Evolutionary conservation across 2,329 filamentous ascomycete genomes (phyloP).

Genomic region (Phaeosphaeria sp.): DNA sequence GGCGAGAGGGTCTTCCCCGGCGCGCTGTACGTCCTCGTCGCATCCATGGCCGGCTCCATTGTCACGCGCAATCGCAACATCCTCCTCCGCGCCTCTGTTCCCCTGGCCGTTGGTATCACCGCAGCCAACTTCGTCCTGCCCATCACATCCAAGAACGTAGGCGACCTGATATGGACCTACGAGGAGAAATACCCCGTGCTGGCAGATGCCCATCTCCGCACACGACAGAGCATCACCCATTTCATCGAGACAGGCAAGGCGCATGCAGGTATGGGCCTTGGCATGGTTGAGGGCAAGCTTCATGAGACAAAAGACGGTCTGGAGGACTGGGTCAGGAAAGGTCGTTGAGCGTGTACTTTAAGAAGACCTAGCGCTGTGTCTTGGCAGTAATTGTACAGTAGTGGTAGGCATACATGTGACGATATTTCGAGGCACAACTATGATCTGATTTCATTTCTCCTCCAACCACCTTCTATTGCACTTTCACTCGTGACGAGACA

Average conservation of each 20-base stretch:
- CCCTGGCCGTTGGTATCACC: conserved; percentile 79
- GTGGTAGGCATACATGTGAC: conserved; percentile 9
- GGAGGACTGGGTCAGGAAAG: conserved; percentile 91
- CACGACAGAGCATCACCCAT: conserved; percentile 72
- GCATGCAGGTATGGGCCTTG: conserved; percentile 73
- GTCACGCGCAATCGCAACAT: conserved; percentile 87
- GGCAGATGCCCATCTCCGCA: conserved; percentile 78
- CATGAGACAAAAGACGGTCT: conserved; percentile 75
- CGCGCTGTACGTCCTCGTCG: conserved; percentile 88
- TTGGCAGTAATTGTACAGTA: conserved; percentile 26
- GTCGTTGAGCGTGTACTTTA: conserved; percentile 63
- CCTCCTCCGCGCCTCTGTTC: conserved; percentile 77
- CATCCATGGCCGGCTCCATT: conserved; percentile 94
- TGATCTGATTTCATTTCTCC: background rate
- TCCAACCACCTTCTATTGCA: background rate
- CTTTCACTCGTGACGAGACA: background rate
- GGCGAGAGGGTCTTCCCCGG: conserved; percentile 90
- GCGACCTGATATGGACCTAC: conserved; percentile 87
- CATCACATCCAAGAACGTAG: conserved; percentile 87
- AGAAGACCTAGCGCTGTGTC: background rate
- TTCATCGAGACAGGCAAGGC: conserved; percentile 76
- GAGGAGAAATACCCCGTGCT: conserved; percentile 87
- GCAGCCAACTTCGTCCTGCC: conserved; percentile 87
- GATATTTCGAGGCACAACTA: background rate
- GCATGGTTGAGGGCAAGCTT: conserved; percentile 82